Conservation (phyloP, 495 filamentous ascomycete species). For the Xylaria sp. region DNA sequence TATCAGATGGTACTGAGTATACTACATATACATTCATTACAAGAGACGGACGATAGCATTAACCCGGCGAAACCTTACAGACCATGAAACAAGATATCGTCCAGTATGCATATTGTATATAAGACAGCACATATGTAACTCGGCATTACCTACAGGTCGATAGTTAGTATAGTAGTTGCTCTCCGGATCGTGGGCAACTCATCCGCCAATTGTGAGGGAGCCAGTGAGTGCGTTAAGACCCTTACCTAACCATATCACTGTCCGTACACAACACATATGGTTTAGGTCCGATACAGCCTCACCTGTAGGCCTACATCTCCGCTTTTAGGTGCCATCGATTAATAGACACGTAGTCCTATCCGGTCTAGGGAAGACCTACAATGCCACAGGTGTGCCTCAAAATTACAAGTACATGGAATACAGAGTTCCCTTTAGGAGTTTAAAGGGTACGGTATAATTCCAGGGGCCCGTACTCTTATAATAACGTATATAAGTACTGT, state of each 20-base stretch:
- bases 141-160: background rate
- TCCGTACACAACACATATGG: conserved; percentile 12
- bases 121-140: background rate
- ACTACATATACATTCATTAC: background rate
- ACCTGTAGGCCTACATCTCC: background rate
- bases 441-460: too few relatives aligned
- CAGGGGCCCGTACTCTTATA: too few relatives aligned
- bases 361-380: background rate
- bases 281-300: background rate
- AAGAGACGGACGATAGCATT: background rate
- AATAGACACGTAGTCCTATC: background rate
- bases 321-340: background rate
- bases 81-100: background rate
- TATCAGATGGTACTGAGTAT: background rate
- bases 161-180: background rate
- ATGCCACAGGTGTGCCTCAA: background rate
- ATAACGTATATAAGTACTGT: background rate
- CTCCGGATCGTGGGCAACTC: background rate
- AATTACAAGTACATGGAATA: background rate
- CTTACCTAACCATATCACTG: conserved; percentile 3
- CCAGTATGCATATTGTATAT: background rate
- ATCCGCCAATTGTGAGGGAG: background rate
- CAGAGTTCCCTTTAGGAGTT: background rate
- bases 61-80: background rate
- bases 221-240: too few relatives aligned